phyloP scores from a whole-genome alignment of 2,329 filamentous ascomycete species.

The Parasarocladium wereldwijsianum region DNA sequence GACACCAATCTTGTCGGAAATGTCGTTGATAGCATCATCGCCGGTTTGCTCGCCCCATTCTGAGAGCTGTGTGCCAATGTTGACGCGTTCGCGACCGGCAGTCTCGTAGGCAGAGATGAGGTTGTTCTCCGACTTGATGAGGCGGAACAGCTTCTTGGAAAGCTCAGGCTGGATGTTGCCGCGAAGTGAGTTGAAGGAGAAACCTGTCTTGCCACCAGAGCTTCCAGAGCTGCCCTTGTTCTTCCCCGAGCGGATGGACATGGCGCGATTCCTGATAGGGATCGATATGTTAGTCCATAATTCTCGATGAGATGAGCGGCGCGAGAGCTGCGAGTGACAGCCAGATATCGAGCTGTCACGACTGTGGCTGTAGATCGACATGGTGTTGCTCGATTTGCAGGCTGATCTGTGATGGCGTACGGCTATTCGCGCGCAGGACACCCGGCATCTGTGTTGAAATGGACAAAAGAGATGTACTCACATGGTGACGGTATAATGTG shows the following conservation, averaged over 20 bases:
- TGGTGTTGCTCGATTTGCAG: background rate
- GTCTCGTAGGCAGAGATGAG: constrained; percentile 73
- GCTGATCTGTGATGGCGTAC: background rate
- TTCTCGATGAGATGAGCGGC: constrained; percentile 9
- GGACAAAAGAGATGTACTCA: constrained; percentile 4
- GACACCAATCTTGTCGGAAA: constrained; percentile 92
- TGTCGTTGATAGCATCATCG: constrained; percentile 75
- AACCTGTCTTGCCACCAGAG: constrained; percentile 45
- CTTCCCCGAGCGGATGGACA: constrained; percentile 58
- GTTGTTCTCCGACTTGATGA: constrained; percentile 92
- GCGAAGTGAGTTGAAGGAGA: constrained; percentile 76
- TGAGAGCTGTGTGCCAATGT: constrained; percentile 79
- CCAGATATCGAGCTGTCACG: background rate
- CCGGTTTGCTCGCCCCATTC: constrained; percentile 91
- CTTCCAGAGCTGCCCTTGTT: constrained; percentile 20
- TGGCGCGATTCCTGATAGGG: constrained; percentile 51
- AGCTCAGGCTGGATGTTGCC: constrained; percentile 77
- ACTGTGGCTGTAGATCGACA: background rate
- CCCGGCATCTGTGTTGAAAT: too few species aligned
- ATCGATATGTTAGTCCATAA: constrained; percentile 13
- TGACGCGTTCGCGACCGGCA: constrained; percentile 69
- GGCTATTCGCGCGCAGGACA: too few species aligned
- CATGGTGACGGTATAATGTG: too few species aligned
- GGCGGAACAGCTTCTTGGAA: constrained; percentile 71
- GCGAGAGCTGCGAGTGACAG: constrained; percentile 7